Percentiles rank a stretch among this genome's conserved stretches.
These are phyloP conservation scores for Amanita thiersii DNA, from an alignment of 768 basidiomycete genomes.

Conservation along the genomic window DNA sequence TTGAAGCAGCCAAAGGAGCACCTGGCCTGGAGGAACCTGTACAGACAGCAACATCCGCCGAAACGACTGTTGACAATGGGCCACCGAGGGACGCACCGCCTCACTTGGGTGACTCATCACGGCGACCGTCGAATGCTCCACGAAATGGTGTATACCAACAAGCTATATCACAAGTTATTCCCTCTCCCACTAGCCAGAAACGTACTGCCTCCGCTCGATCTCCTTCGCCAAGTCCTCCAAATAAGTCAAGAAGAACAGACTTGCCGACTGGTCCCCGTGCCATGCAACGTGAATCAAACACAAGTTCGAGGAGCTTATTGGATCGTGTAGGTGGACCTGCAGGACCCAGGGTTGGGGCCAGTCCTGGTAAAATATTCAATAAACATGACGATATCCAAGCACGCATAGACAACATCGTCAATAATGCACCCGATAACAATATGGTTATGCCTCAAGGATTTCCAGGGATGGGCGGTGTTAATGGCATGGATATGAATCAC, in stretches of 20 bases:
- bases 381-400: slow-evolving; percentile 69
- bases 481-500: slow-evolving; percentile 57
- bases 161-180: slow-evolving; percentile 58
- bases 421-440: slow-evolving; percentile 43
- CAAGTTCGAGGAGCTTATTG: slow-evolving; percentile 56
- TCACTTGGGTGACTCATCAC: slow-evolving; percentile 28
- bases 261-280: slow-evolving; percentile 82
- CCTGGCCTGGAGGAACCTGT: slow-evolving; percentile 38
- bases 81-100: slow-evolving; percentile 24
- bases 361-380: slow-evolving; percentile 28
- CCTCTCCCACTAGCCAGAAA: slow-evolving; percentile 51
- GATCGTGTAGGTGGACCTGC: slow-evolving; percentile 70
- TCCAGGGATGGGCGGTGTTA: slow-evolving; percentile 27
- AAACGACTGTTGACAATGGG: slow-evolving; percentile 21
- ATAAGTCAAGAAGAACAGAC: slow-evolving; percentile 67
- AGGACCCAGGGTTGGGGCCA: slow-evolving; percentile 23
- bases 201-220: slow-evolving; percentile 60
- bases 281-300: slow-evolving; percentile 46
- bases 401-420: slow-evolving; percentile 72
- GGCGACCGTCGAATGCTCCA: slow-evolving; percentile 37
- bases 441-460: slow-evolving; percentile 47
- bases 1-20: slow-evolving; percentile 66
- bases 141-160: slow-evolving; percentile 66
- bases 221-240: slow-evolving; percentile 55
- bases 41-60: slow-evolving; percentile 26